Evolutionary conservation across 2,329 filamentous ascomycete species (phyloP).

Genomic region (Alternaria sp.): DNA sequence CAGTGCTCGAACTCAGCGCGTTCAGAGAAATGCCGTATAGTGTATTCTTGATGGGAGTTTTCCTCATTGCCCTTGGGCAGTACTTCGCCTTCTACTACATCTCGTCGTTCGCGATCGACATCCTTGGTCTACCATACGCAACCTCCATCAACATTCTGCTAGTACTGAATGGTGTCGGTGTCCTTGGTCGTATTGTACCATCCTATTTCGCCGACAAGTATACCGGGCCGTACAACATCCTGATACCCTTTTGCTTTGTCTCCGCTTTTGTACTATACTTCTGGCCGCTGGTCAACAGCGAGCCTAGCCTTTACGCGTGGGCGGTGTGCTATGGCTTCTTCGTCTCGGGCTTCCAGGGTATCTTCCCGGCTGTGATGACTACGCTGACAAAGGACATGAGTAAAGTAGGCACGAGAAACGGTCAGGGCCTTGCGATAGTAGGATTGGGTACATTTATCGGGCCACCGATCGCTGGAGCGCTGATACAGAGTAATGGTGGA

Average conservation of each 20-base stretch:
- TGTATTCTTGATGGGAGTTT: constrained; percentile 45
- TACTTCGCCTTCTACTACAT: constrained; percentile 57
- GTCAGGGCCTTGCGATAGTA: constrained; percentile 56
- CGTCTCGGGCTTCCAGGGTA: constrained; percentile 53
- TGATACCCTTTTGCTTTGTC: constrained; percentile 58
- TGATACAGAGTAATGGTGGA: constrained; percentile 51
- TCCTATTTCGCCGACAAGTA: constrained; percentile 61
- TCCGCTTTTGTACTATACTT: constrained; percentile 59
- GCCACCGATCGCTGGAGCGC: constrained; percentile 55
- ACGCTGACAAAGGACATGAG: constrained; percentile 55
- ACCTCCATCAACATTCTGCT: constrained; percentile 63
- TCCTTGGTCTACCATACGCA: constrained; percentile 56
- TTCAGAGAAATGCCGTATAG: constrained; percentile 52
- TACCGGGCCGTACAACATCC: constrained; percentile 62
- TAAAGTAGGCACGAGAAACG: constrained; percentile 55
- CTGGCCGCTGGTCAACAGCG: constrained; percentile 61
- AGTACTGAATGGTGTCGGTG: constrained; percentile 63
- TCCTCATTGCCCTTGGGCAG: constrained; percentile 43
- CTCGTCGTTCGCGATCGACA: constrained; percentile 48
- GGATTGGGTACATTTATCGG: constrained; percentile 55
- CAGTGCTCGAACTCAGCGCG: constrained; percentile 50
- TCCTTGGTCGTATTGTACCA: constrained; percentile 61
- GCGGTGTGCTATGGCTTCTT: constrained; percentile 55
- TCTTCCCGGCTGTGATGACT: constrained; percentile 53
- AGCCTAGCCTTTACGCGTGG: constrained; percentile 51